A percentile compares a stretch with the other conserved stretches of the same genome.
Evolutionary conservation across 2,329 filamentous ascomycete genomes (phyloP).

Genomic region (Truncatella angustata): DNA sequence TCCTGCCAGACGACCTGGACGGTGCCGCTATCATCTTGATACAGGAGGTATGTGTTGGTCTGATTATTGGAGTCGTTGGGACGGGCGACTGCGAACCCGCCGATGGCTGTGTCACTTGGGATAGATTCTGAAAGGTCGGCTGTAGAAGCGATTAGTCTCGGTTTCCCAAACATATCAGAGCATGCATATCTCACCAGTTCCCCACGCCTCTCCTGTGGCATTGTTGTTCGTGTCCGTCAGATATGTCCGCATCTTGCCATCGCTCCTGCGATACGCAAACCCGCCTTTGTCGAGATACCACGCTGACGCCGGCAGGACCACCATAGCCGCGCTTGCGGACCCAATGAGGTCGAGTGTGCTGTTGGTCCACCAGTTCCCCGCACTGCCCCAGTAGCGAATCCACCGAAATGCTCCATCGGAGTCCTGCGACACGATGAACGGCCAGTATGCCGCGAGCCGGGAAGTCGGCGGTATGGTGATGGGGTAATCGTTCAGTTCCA

Average conservation of each 20-base stretch:
- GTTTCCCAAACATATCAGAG: background rate
- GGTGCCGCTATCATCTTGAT: slow-evolving; percentile 15
- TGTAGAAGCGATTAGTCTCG: background rate
- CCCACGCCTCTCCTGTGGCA: slow-evolving; percentile 16
- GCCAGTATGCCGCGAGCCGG: slow-evolving; percentile 10
- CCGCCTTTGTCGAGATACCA: slow-evolving; percentile 14
- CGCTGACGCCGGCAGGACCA: slow-evolving; percentile 15
- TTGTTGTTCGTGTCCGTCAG: slow-evolving; percentile 14
- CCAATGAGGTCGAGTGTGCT: slow-evolving; percentile 14
- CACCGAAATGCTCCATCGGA: slow-evolving; percentile 3
- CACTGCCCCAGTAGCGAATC: slow-evolving; percentile 6
- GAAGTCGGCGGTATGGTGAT: background rate
- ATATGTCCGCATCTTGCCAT: slow-evolving; percentile 17
- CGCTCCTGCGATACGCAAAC: slow-evolving; percentile 16
- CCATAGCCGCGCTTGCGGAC: slow-evolving; percentile 12
- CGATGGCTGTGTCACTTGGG: slow-evolving; percentile 15
- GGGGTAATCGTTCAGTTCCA: slow-evolving; percentile 3
- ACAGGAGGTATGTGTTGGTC: slow-evolving; percentile 21
- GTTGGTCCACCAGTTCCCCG: slow-evolving; percentile 1
- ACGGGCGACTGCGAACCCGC: slow-evolving; percentile 19
- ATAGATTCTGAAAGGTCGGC: slow-evolving; percentile 10
- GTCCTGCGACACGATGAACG: slow-evolving; percentile 8
- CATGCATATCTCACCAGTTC: slow-evolving; percentile 13
- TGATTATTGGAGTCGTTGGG: slow-evolving; percentile 17
- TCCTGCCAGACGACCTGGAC: slow-evolving; percentile 22